Evolutionary conservation across 805 yeast genomes (phyloP).

Genomic region (Lachancea lanzarotensis): DNA sequence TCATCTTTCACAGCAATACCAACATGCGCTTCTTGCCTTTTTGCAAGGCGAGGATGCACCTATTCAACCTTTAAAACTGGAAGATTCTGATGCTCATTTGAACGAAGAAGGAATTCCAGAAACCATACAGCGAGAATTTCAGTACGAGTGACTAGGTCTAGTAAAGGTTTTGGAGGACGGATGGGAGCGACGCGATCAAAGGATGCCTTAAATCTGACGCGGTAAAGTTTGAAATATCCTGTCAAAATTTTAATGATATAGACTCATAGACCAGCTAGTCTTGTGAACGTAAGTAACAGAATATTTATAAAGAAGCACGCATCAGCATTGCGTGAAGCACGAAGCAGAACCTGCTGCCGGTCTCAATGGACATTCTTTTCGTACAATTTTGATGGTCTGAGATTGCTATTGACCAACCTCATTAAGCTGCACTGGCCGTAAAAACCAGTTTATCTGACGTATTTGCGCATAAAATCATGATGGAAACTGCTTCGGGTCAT

Average conservation of each 20-base stretch:
- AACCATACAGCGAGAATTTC: slow-evolving; percentile 5
- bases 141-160: not conserved
- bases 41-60: not conserved
- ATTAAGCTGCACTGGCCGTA: too few relatives aligned
- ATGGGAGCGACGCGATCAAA: too few relatives aligned
- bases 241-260: too few relatives aligned
- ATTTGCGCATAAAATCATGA: slow-evolving; percentile 37
- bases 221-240: too few relatives aligned
- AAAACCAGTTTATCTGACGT: slow-evolving; percentile 28
- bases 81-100: not conserved
- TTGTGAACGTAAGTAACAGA: not conserved
- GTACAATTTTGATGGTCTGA: too few relatives aligned
- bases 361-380: not conserved
- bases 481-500: slow-evolving; percentile 37
- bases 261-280: too few relatives aligned
- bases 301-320: not conserved
- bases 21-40: slow-evolving; percentile 11
- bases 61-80: not conserved
- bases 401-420: too few relatives aligned
- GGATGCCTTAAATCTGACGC: too few relatives aligned
- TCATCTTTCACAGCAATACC: slow-evolving; percentile 13
- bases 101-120: not conserved
- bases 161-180: too few relatives aligned
- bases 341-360: not conserved
- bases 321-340: not conserved